Base-by-base conservation (phyloP, 2,329 filamentous ascomycete species). In the Penicillium frequentans region DNA sequence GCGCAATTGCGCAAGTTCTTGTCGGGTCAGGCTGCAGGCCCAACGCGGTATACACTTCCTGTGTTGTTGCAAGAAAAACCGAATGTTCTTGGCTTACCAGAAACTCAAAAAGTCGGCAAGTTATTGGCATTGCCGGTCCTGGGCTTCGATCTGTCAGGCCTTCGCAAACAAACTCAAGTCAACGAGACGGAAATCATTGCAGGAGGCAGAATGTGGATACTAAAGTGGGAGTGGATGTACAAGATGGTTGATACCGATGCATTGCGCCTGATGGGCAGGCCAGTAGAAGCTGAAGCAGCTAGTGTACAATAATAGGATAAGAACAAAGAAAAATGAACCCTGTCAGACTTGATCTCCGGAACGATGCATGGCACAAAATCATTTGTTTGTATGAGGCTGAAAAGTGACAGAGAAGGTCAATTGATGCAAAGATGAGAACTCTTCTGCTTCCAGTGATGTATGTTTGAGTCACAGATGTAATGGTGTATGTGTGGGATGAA, bases 11-110 rank as follows among this genome's bases (percentile, higher is more conserved):
- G 57, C 13, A 51, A 59, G 1, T 33, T 61, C 5, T 66, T 79
- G 5, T 53, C 62, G 2, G 49, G 29, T 6, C 62, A 71, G 21
- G 72, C 72, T 8, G 73, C 77, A 2, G 76, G 71, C 0, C 65
- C 69, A 19, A 55, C 72, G 4, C 72, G 78, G 5, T 77, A 73
- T 59, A 80, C 78, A 0, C 47, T 82, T 29, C 80, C 79, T 19
- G 65, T 75, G 10, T 46, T 77, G 27, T 59, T 61, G 13, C 27
- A 64, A n/a, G 57, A 57, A 35, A 51, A 54, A 42, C 39, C 29
- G 9, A 21, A 21, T 37, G 24, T 49, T 24, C 9, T 7, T n/a
- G 35, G 10, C 9, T n/a, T 39, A 16, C 52, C 9, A 11, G 10
- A 43, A 37, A 46, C 8, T 26, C 31, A 55, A 33, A 50, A 51